Base-by-base conservation (phyloP, 2,329 filamentous ascomycete species). In the Coccinonectria pachysandricola region DNA sequence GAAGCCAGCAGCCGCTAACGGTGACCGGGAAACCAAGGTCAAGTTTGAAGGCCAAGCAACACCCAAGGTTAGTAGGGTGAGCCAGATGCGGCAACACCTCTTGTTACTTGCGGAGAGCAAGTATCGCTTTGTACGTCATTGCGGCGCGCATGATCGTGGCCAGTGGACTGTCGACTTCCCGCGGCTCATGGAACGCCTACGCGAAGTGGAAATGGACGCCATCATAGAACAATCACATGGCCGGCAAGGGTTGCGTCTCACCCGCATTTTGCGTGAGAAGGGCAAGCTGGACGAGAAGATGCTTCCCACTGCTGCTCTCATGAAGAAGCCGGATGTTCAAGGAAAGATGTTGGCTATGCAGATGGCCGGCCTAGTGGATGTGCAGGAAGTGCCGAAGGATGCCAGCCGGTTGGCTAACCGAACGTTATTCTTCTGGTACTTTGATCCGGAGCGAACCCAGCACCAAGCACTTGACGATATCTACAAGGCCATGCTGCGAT, bases 221-320 rank as follows among this genome's bases (percentile, higher is more conserved):
- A 78, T 86, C 21, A 79, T 96, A 30, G 72, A 80, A 36, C 74
- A 84, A 27, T 73, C 75, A 3, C 86, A 84, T 42, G 86, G 85
- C 6, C 70, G 72, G 6, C 65, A 80, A 23, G 85, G 85, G 1
- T 68, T 88, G 11, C 81, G 88, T 7, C 64, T 98, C n/a, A 71
- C 86, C 12, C 79, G 85, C 12, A 85, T 96, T 29, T 68, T 98
- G 12, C 71, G 80, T 19, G 77, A 81, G 32, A 85, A 87, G 48
- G 91, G 91, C 27, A 94, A 91, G 49, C 65, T 96, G n/a, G 88
- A 96, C 40, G 91, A 98, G 54, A 93, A 92, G 54, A 78, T 82
- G 34, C 66, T 95, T 8, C 80, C 82, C 19, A 76, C 77, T 25
- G 68, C 86, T 30, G 82, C 81, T 27, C 71, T 98, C 34, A 79